Evolutionary conservation across 2,329 filamentous ascomycete genomes (phyloP).

Genomic region (Chaetomium olivaceum): DNA sequence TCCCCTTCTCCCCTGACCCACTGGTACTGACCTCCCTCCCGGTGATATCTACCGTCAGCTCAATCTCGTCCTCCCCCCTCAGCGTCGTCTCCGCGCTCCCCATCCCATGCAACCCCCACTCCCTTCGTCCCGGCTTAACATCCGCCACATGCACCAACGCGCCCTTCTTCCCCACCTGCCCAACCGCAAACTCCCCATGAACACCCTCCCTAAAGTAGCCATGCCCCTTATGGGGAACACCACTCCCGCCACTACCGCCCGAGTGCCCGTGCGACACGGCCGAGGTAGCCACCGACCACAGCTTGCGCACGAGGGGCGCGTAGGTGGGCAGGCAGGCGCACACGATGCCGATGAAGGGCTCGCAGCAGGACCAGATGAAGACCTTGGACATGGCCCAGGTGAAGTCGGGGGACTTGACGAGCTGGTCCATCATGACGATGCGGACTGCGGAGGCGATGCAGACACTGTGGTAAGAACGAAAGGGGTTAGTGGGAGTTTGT

Average conservation of each 20-base stretch:
- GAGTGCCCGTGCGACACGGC: background rate
- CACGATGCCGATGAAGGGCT: constrained; percentile 28
- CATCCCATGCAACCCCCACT: background rate
- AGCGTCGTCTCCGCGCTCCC: constrained; percentile 3
- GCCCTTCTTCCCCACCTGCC: background rate
- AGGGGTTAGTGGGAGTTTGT: no score
- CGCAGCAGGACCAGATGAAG: constrained; percentile 29
- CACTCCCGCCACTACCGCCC: background rate
- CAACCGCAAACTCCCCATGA: background rate
- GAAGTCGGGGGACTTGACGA: constrained; percentile 27
- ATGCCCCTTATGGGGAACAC: background rate
- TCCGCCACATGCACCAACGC: background rate
- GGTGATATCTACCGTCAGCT: constrained; percentile 22
- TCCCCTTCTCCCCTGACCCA: background rate
- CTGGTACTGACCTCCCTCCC: background rate
- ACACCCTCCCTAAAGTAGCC: background rate
- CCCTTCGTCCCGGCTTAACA: background rate
- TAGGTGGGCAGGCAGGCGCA: constrained; percentile 28
- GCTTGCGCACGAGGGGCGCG: constrained; percentile 20
- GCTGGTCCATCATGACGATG: constrained; percentile 28
- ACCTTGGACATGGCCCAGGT: constrained; percentile 29
- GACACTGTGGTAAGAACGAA: constrained; percentile 4
- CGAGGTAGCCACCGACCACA: background rate
- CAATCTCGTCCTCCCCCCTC: constrained; percentile 25
- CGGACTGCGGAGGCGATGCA: constrained; percentile 27